Conservation (phyloP, 2,329 filamentous ascomycete genomes). For the Pseudocercospora crystallina region DNA sequence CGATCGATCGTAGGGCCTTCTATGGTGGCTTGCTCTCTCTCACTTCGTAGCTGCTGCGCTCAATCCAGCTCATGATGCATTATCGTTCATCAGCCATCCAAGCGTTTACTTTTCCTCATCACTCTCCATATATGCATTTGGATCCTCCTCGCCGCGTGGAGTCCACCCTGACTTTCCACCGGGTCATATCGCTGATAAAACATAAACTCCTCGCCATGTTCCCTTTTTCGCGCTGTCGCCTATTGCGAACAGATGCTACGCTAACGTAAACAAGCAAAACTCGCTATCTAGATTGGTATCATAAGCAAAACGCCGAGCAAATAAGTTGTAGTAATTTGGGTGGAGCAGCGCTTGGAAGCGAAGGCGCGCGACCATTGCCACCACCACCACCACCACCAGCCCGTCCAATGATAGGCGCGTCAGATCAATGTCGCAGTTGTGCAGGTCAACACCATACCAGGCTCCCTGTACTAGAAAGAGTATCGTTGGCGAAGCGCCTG, state of each 20-base stretch:
- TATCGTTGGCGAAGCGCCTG: conserved; percentile 46
- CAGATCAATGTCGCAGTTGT: background rate
- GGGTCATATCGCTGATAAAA: background rate
- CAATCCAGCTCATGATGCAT: too few relatives aligned
- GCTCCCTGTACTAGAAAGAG: conserved; percentile 34
- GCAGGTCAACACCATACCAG: conserved; percentile 13
- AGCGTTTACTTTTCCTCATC: too few relatives aligned
- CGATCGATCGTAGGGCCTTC: too few relatives aligned
- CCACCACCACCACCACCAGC: too few relatives aligned
- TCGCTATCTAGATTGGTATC: conserved; percentile 31
- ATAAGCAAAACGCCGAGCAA: conserved; percentile 19
- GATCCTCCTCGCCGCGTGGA: too few relatives aligned
- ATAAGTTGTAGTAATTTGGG: conserved; percentile 3
- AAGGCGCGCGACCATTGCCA: too few relatives aligned
- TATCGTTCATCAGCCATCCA: too few relatives aligned
- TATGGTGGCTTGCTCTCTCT: too few relatives aligned
- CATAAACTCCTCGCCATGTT: conserved; percentile 22
- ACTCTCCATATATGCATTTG: too few relatives aligned
- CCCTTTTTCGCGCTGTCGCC: conserved; percentile 33
- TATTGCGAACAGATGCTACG: conserved; percentile 39
- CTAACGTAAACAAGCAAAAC: conserved; percentile 26
- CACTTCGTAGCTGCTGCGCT: background rate
- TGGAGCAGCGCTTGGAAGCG: too few relatives aligned
- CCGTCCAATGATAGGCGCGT: too few relatives aligned
- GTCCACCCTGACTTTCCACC: too few relatives aligned